phyloP scores from a whole-genome alignment of 441 rosid species.

The Melastoma candidum region DNA sequence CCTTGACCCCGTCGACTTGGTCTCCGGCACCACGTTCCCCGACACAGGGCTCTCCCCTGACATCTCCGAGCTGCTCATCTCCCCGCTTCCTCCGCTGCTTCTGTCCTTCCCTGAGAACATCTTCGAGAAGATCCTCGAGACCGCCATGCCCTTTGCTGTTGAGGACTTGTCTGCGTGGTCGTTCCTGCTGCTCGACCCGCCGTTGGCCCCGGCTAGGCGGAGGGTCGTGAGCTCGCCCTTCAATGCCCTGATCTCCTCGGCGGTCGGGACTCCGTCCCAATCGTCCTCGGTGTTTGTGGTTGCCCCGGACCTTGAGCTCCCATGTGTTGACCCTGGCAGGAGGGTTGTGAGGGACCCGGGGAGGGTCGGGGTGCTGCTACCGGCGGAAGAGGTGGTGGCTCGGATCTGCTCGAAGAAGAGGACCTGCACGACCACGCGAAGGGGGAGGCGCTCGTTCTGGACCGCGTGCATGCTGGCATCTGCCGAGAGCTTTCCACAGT shows the following conservation, averaged over 20 bases:
- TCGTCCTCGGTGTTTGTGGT: constrained; percentile 56
- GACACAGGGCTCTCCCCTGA: constrained; percentile 42
- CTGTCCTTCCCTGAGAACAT: background rate
- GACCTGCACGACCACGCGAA: constrained; percentile 61
- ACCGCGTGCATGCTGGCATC: constrained; percentile 55
- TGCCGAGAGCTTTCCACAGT: constrained; percentile 47
- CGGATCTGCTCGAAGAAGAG: constrained; percentile 66
- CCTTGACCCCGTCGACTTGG: constrained; percentile 28
- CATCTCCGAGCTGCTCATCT: constrained; percentile 52
- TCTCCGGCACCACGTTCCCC: constrained; percentile 6
- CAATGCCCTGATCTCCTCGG: constrained; percentile 46
- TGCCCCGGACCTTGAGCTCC: constrained; percentile 44
- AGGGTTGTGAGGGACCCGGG: constrained; percentile 36
- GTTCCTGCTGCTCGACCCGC: no score
- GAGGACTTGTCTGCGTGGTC: no score
- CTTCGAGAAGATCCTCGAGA: no score
- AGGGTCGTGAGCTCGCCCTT: constrained; percentile 43
- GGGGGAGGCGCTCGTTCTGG: constrained; percentile 56
- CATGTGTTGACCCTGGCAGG: constrained; percentile 48
- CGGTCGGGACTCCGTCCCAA: constrained; percentile 60
- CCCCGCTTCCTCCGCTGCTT: constrained; percentile 26
- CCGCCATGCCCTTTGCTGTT: no score
- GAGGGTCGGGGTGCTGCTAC: constrained; percentile 42
- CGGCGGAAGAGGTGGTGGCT: constrained; percentile 37
- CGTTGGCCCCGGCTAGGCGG: constrained; percentile 9